phyloP scores from a whole-genome alignment of 1,284 basidiomycete species.

The Ceratobasidium sp. region DNA sequence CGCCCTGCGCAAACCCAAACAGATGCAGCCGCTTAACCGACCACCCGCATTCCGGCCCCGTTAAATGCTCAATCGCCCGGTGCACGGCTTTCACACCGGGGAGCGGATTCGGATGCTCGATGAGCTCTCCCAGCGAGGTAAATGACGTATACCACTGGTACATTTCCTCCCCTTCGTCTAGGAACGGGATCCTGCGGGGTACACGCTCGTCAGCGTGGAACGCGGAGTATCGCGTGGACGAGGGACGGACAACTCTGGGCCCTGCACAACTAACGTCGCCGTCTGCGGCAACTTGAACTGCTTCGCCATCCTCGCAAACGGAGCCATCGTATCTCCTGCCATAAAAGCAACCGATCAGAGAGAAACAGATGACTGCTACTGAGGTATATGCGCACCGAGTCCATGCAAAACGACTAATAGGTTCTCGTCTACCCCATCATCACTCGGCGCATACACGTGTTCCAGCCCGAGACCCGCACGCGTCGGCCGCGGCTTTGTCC shows the following conservation, averaged over 20 bases:
- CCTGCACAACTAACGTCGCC: slow-evolving; percentile 83
- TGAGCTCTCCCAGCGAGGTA: slow-evolving; percentile 79
- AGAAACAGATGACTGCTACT: neutral
- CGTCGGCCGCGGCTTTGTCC: slow-evolving; percentile 68
- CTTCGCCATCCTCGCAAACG: slow-evolving; percentile 80
- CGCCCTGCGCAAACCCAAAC: slow-evolving; percentile 93
- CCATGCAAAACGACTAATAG: slow-evolving; percentile 89
- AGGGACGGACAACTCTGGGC: slow-evolving; percentile 72
- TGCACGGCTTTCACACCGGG: slow-evolving; percentile 70
- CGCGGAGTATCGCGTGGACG: neutral
- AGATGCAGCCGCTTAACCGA: slow-evolving; percentile 77
- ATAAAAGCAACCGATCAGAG: neutral
- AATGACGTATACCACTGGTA: slow-evolving; percentile 94
- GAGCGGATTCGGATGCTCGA: slow-evolving; percentile 79
- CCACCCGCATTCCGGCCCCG: slow-evolving; percentile 72
- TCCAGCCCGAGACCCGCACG: slow-evolving; percentile 64
- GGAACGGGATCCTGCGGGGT: slow-evolving; percentile 75
- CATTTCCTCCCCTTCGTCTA: slow-evolving; percentile 71
- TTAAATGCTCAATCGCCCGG: slow-evolving; percentile 70
- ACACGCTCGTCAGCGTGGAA: neutral
- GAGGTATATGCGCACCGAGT: slow-evolving; percentile 68
- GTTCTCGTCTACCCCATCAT: slow-evolving; percentile 89
- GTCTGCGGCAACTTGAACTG: slow-evolving; percentile 88
- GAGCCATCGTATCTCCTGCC: slow-evolving; percentile 83
- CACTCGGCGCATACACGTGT: slow-evolving; percentile 75